Percentiles rank a stretch among this genome's conserved stretches.
These are phyloP conservation scores for Jimgerdemannia lactiflua DNA, from an alignment of 192 early-diverging fungal genomes.

Conservation along the genomic window DNA sequence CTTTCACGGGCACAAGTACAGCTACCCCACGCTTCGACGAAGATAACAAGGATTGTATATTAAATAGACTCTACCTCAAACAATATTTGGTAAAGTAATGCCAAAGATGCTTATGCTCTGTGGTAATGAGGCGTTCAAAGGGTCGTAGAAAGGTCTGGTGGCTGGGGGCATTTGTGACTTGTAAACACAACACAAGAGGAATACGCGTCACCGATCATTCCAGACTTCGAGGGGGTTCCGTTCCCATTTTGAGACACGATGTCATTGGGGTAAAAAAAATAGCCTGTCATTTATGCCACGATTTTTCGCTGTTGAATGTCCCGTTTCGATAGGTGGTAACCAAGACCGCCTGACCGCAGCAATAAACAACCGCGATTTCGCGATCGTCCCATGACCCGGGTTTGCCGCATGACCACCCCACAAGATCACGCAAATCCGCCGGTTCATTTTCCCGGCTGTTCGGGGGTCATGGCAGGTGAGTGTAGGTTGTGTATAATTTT, in stretches of 20 bases:
- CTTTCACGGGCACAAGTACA: too few relatives aligned
- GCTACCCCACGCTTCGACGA: too few relatives aligned
- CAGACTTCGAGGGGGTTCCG: neutral
- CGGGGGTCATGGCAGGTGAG: too few relatives aligned
- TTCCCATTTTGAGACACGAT: neutral
- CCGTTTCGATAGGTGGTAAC: neutral
- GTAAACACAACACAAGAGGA: neutral
- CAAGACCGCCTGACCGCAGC: neutral
- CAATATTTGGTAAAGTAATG: too few relatives aligned
- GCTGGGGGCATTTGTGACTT: neutral
- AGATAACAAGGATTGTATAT: too few relatives aligned
- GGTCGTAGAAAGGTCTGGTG: neutral
- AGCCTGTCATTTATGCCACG: neutral
- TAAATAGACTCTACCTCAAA: too few relatives aligned
- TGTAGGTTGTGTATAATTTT: too few relatives aligned
- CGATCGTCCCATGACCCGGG: too few relatives aligned
- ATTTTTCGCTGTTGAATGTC: neutral
- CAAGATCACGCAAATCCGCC: too few relatives aligned
- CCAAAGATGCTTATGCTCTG: too few relatives aligned
- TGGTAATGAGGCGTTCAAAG: neutral
- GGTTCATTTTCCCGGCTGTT: too few relatives aligned
- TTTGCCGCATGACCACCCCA: too few relatives aligned
- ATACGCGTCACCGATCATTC: neutral
- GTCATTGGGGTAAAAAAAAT: neutral
- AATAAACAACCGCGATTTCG: neutral